Evolutionary conservation across 1,284 basidiomycete genomes (phyloP), one percentile per base, ranked within the genome.

Genomic region (Malassezia cuniculi): DNA sequence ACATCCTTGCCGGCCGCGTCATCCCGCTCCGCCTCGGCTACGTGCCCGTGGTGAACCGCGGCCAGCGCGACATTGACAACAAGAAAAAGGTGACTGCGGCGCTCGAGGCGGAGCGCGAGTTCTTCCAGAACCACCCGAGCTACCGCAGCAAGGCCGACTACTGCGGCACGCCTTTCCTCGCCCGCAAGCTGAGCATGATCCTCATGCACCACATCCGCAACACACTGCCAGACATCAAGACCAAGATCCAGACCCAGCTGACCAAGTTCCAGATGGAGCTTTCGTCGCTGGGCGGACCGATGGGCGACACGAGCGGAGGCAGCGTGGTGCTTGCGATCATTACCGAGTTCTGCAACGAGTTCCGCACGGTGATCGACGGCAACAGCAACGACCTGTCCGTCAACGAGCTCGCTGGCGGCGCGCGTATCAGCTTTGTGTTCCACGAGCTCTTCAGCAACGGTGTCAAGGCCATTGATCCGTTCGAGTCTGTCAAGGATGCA

Each of bases 361-460:
- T 94, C 78, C 79, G 89, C 47, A 85, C 83, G 15, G 81, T 84
- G 22, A 93, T 97, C 55, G 90, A 97, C 67, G 90, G 90, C 66
- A 89, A 85, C 72, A 87, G 85, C 26, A 87, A 90, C 66, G 90
- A 97, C 65, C 71, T 95, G 31, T 82, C 82, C 5, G 69, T 93
- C 60, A 93, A 93, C 64, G 90, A 97, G 70, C 76, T 97, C 17
- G 86, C 84, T 12, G 90, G 90, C 61, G 90, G 90, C 71, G 90
- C 90, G 22, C 79, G 90, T 70, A 94, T 97, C 73, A 82, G 81
- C 60, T 97, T 94, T 60, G 90, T 95, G 41, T 97, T 87, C 75
- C 90, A 97, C 69, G 90, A 97, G 69, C 71, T 95, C 41, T 97
- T 85, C 75, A 89, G 87, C 71, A 89, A 84, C 64, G 90, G 90